Evolutionary conservation across 495 filamentous ascomycete genomes (phyloP).

Genomic region (Aspergillus ellipticus): DNA sequence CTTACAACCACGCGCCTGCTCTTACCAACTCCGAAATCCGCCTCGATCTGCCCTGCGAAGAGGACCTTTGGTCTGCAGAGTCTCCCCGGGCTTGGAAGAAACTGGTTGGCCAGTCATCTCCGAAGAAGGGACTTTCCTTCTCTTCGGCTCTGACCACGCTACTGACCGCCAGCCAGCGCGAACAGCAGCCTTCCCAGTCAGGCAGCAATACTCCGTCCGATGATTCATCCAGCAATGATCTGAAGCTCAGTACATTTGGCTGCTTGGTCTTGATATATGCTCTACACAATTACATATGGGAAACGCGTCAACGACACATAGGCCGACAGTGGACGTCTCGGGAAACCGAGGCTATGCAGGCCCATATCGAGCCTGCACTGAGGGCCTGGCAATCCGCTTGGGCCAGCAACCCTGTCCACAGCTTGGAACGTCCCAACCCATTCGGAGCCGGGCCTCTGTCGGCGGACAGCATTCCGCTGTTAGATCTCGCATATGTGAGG

Average conservation of each 20-base stretch:
- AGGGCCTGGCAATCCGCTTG: conserved; percentile 95
- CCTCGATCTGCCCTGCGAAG: conserved; percentile 89
- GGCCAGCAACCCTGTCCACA: conserved; percentile 83
- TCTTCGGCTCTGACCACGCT: conserved; percentile 76
- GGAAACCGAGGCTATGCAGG: conserved; percentile 94
- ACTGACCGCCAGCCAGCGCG: conserved; percentile 73
- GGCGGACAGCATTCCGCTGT: conserved; percentile 89
- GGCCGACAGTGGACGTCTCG: conserved; percentile 86
- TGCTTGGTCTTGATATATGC: conserved; percentile 93
- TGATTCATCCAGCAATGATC: conserved; percentile 55
- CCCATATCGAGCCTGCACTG: conserved; percentile 90
- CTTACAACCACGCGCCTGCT: conserved; percentile 87
- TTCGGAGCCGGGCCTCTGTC: conserved; percentile 85
- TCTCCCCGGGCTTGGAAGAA: conserved; percentile 72
- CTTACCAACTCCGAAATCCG: conserved; percentile 93
- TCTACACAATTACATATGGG: conserved; percentile 97
- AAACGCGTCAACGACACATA: conserved; percentile 87
- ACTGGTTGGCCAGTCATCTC: conserved; percentile 64
- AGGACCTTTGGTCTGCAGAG: conserved; percentile 86
- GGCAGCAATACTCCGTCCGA: conserved; percentile 16
- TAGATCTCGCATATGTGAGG: conserved; percentile 91
- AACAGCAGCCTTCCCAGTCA: conserved; percentile 50
- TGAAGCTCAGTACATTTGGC: conserved; percentile 89
- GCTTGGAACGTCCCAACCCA: conserved; percentile 82
- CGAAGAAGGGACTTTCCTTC: conserved; percentile 63